Conservation (phyloP, 768 basidiomycete genomes). For the Saitozyma sp. region DNA sequence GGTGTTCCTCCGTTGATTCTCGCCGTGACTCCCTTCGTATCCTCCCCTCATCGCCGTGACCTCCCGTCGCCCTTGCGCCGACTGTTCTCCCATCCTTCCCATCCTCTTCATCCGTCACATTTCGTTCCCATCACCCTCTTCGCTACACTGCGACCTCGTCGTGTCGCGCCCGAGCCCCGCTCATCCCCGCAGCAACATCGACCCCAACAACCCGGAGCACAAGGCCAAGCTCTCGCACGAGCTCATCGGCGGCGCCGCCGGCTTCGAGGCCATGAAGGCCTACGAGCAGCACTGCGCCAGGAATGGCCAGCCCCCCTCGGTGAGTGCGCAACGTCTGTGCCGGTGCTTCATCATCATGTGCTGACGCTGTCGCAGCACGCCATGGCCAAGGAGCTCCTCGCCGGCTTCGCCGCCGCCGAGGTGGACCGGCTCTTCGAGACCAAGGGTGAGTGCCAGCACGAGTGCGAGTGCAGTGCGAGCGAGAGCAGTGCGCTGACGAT, state of each 20-base stretch:
- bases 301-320: conserved; percentile 51
- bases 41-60: background rate
- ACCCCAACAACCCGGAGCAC: conserved; percentile 43
- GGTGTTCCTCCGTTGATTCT: conserved; percentile 12
- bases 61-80: no score
- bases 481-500: background rate
- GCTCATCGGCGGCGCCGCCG: conserved; percentile 52
- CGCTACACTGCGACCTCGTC: no score
- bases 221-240: conserved; percentile 46
- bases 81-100: no score
- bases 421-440: conserved; percentile 55
- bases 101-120: no score
- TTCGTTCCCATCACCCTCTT: no score
- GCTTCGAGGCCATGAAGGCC: conserved; percentile 54
- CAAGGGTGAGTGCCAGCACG: conserved; percentile 44
- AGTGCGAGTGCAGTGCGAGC: background rate
- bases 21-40: no score
- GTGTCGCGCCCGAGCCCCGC: background rate
- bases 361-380: conserved; percentile 26
- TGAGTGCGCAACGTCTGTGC: conserved; percentile 15
- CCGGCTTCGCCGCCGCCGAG: conserved; percentile 54
- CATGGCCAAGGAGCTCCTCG: conserved; percentile 52
- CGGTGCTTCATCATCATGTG: background rate
- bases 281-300: conserved; percentile 51
- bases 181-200: conserved; percentile 25